Conservation (phyloP, 2,329 filamentous ascomycete genomes). For the Colletotrichum musicola region DNA sequence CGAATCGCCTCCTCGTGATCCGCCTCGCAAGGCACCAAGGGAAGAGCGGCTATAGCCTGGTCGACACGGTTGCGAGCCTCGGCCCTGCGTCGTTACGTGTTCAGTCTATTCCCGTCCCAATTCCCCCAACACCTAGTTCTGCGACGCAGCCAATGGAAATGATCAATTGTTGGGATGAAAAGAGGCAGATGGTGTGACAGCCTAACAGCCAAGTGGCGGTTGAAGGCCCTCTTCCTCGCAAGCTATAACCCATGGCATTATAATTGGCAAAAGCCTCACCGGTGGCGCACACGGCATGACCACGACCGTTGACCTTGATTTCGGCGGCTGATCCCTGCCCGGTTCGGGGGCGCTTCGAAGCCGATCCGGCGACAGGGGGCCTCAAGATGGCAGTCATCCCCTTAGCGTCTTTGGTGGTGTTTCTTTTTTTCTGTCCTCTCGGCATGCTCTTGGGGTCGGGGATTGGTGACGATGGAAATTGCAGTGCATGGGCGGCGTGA, state of each 20-base stretch:
- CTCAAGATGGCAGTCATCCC: slow-evolving; percentile 33
- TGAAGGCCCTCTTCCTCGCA: too few species aligned
- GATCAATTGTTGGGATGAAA: not conserved
- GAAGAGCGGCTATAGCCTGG: not conserved
- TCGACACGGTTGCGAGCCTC: not conserved
- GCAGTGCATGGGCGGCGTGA: slow-evolving; percentile 5
- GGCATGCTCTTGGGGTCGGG: not conserved
- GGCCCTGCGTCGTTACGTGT: slow-evolving; percentile 9
- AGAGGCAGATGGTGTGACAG: too few species aligned
- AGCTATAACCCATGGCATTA: slow-evolving; percentile 23
- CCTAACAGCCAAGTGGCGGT: not conserved
- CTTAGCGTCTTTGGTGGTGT: slow-evolving; percentile 25
- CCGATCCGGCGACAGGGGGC: slow-evolving; percentile 10
- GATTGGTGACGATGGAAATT: slow-evolving; percentile 11
- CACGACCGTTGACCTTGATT: slow-evolving; percentile 26
- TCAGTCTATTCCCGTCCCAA: not conserved
- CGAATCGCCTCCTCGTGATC: not conserved
- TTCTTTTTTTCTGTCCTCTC: slow-evolving; percentile 1
- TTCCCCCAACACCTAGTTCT: not conserved
- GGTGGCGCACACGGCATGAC: not conserved
- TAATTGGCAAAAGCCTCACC: slow-evolving; percentile 2
- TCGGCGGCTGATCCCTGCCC: slow-evolving; percentile 18
- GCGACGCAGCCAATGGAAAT: slow-evolving; percentile 3
- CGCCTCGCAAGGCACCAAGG: too few species aligned
- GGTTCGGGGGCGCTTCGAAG: slow-evolving; percentile 16